Evolutionary conservation across 1,139 yeast species (phyloP).

Genomic region (Lizanozyma gosingica): DNA sequence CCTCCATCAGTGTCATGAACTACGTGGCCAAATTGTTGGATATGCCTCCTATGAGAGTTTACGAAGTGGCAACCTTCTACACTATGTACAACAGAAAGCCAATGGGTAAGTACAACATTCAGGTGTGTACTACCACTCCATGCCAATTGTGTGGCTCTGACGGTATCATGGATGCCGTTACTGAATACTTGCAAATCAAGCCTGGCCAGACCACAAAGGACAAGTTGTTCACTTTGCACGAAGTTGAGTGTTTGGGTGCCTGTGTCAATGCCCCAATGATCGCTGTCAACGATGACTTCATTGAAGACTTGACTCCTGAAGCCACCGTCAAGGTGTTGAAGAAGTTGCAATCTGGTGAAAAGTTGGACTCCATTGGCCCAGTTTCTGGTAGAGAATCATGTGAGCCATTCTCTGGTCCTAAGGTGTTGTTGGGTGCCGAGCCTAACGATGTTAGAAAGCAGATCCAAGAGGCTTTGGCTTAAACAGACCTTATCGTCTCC

Average conservation of each 20-base stretch:
- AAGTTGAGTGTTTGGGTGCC: conserved; percentile 89
- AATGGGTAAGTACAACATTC: conserved; percentile 78
- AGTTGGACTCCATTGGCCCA: conserved; percentile 57
- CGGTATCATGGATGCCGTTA: conserved; percentile 63
- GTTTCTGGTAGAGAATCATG: conserved; percentile 61
- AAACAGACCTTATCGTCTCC: no score
- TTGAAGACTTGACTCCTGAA: conserved; percentile 73
- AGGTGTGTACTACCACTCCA: conserved; percentile 86
- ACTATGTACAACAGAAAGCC: conserved; percentile 89
- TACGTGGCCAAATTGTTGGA: conserved; percentile 80
- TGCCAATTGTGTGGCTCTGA: conserved; percentile 84
- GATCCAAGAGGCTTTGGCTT: neutral
- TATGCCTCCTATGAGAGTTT: conserved; percentile 93
- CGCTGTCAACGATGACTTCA: conserved; percentile 75
- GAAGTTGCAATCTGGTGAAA: conserved; percentile 55
- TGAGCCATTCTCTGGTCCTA: conserved; percentile 70
- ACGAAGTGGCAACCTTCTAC: conserved; percentile 88
- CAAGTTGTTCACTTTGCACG: conserved; percentile 72
- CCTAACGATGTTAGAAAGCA: conserved; percentile 58
- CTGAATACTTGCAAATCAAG: conserved; percentile 50
- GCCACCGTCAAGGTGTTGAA: conserved; percentile 54
- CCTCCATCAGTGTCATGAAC: conserved; percentile 87
- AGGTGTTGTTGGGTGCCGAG: conserved; percentile 50
- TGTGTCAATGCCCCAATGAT: conserved; percentile 90
- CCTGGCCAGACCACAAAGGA: conserved; percentile 79